phyloP scores from a whole-genome alignment of 2,329 filamentous ascomycete genomes.

The Colletotrichum godetiae region DNA sequence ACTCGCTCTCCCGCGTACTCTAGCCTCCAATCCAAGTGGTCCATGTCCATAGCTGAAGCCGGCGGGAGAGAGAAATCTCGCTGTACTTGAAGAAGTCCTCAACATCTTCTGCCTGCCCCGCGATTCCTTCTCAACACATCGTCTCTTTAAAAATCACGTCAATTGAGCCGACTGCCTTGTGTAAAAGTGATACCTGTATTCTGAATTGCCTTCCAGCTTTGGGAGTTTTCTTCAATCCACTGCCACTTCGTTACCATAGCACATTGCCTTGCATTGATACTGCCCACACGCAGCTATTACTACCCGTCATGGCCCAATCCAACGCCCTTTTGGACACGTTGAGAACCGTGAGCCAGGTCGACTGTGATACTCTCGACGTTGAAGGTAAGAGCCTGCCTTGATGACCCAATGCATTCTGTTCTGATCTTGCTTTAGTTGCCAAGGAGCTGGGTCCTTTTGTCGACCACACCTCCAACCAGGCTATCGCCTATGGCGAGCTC shows the following conservation, averaged over 20 bases:
- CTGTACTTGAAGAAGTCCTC: neutral
- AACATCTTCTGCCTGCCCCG: neutral
- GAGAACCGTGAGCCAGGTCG: conserved; percentile 40
- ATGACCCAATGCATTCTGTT: no score
- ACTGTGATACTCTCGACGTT: conserved; percentile 50
- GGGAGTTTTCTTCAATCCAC: neutral
- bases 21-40: neutral
- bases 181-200: neutral
- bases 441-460: conserved; percentile 46
- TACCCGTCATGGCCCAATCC: conserved; percentile 4
- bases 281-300: neutral
- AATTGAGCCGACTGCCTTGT: neutral
- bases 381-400: conserved; percentile 39
- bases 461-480: conserved; percentile 51
- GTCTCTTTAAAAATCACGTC: no score
- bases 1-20: neutral
- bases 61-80: neutral
- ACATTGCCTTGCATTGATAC: neutral
- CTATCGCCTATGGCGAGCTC: conserved; percentile 48
- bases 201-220: neutral
- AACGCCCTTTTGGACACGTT: conserved; percentile 31
- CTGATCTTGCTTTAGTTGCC: conserved; percentile 42
- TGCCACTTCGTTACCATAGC: neutral
- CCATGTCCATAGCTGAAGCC: neutral
- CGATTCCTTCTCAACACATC: neutral